Evolutionary conservation across 257 asterid species (phyloP).

Genomic region (Penstemon barbatus): DNA sequence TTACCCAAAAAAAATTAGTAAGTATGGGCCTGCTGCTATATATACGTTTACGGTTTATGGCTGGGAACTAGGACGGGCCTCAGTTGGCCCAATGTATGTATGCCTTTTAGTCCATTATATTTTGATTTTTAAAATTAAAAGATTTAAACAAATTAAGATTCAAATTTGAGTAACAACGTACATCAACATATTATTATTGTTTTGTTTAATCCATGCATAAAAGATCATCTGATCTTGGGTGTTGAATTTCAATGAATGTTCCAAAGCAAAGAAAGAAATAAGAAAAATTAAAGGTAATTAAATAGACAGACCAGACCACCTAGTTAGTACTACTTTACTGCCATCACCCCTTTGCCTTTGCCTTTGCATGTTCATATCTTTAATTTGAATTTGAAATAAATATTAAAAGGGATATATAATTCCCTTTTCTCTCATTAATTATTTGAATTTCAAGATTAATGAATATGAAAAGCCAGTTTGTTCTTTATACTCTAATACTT

Average conservation of each 20-base stretch:
- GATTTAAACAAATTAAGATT: too few relatives aligned
- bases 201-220: too few relatives aligned
- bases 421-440: conserved; percentile 15
- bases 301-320: background rate
- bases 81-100: background rate
- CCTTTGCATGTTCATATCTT: conserved; percentile 22
- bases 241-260: background rate
- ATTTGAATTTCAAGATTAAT: conserved; percentile 16
- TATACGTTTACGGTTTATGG: too few relatives aligned
- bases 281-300: background rate
- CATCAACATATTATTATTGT: too few relatives aligned
- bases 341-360: background rate
- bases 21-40: too few relatives aligned
- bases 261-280: background rate
- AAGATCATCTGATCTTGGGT: background rate
- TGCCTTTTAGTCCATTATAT: background rate
- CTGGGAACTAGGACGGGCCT: too few relatives aligned
- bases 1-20: too few relatives aligned
- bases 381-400: conserved; percentile 33
- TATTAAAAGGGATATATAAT: background rate
- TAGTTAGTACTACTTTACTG: background rate
- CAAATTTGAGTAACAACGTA: too few relatives aligned
- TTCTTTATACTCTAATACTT: background rate
- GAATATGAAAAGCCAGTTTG: background rate
- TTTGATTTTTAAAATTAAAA: too few relatives aligned